A percentile compares a stretch with the other conserved stretches of the same genome.
These are phyloP conservation scores for Neonectria faginata DNA, from an alignment of 2,329 filamentous ascomycete genomes.

Conservation along the genomic window DNA sequence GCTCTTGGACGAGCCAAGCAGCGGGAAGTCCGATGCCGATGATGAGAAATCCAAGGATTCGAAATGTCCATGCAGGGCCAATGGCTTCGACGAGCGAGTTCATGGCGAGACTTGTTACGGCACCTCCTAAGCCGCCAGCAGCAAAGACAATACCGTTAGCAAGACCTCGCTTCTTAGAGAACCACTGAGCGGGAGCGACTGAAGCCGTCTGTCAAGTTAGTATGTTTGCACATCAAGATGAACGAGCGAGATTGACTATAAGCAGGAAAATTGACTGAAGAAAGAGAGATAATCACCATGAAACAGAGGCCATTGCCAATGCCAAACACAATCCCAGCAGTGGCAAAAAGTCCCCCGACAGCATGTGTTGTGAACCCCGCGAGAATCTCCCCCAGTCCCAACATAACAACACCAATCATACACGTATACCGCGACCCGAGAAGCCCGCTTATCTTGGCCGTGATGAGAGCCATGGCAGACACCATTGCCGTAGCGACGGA, in stretches of 20 bases:
- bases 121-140: constrained; percentile 63
- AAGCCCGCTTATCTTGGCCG: constrained; percentile 61
- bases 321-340: constrained; percentile 40
- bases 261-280: not conserved
- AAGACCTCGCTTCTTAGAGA: constrained; percentile 60
- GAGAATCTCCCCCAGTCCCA: constrained; percentile 56
- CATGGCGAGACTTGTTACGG: constrained; percentile 58
- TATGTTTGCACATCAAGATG: not conserved
- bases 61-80: constrained; percentile 61
- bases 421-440: constrained; percentile 59
- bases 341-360: constrained; percentile 46
- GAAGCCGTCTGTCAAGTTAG: constrained; percentile 42
- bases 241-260: no score
- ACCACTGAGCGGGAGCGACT: constrained; percentile 62
- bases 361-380: constrained; percentile 41
- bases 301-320: constrained; percentile 42
- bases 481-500: constrained; percentile 52
- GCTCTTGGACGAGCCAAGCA: constrained; percentile 62
- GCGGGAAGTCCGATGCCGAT: constrained; percentile 64
- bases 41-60: constrained; percentile 62
- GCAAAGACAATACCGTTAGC: constrained; percentile 63
- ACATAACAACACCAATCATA: constrained; percentile 59
- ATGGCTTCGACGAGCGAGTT: constrained; percentile 55
- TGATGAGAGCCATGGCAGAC: constrained; percentile 55
- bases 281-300: constrained; percentile 44